Evolutionary conservation across 1,284 basidiomycete species (phyloP), one percentile per base, ranked within the genome.

Genomic region (Ustilago curta): DNA sequence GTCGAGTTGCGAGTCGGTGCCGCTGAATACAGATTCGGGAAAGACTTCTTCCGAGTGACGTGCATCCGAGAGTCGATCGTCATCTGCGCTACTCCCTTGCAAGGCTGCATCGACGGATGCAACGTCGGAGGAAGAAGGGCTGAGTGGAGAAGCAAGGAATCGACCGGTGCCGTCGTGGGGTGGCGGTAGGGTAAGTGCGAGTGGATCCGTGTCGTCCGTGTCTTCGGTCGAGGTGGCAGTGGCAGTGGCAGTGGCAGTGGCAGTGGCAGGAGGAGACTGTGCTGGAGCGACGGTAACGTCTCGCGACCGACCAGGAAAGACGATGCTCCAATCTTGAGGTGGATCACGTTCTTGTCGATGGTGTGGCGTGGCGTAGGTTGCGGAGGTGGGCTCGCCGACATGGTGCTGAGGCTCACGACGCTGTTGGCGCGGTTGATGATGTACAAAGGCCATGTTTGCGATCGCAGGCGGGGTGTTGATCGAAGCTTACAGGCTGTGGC

Each of bases 121-220:
- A 14, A 39, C 44, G 18, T 61, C 68, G 16, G 61, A 69, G n/a
- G 66, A 65, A 21, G 71, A 37, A 35, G 66, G 59, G 27, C 71
- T 65, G 25, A 61, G 62, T 8, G 65, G 62, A 1, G 66, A 74
- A 37, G 65, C 55, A 12, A 70, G 45, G 49, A 71, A 71, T 23
- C 70, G 72, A 35, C 72, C 72, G 9, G 72, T 75, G 16, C 72
- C 72, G 32, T 75, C 72, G 53, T 75, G 72, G 2, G 68, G 54
- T 0, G 72, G 67, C 9, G 72, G 72, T 11, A 75, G 21, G 0
- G 72, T 70, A 25, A 75, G 64, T 5, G 63, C 67, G 18, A 75
- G 59, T 19, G 59, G 56, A 47, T 59, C 56, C 5, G 62, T 51
- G 18, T 59, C 59, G 23, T 59, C 55, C 4, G 45, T 31, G 23